A percentile compares a stretch with the other conserved stretches of the same genome.
phyloP scores from a whole-genome alignment of 441 rosid genomes.

The Croton setiger region DNA sequence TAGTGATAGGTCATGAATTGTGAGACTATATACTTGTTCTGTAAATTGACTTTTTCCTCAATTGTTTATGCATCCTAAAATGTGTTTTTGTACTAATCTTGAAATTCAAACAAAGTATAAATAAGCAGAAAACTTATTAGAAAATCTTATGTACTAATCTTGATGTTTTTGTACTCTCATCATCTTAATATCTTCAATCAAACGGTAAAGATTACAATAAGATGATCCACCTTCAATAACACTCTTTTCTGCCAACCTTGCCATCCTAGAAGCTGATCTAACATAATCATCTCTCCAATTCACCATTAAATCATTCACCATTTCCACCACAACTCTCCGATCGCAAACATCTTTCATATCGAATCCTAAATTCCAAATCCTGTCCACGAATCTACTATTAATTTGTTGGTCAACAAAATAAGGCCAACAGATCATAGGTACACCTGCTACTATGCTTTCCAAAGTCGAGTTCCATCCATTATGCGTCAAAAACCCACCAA shows the following conservation, averaged over 20 bases:
- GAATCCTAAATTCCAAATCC: conserved; percentile 22
- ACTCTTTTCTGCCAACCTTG: conserved; percentile 9
- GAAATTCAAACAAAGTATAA: no score
- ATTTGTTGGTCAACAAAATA: conserved; percentile 19
- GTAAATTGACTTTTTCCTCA: no score
- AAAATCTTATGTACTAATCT: not conserved
- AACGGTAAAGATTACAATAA: conserved; percentile 14
- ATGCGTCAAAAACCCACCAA: conserved; percentile 22
- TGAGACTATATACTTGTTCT: no score
- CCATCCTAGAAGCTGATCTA: conserved; percentile 17
- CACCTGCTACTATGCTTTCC: conserved; percentile 16
- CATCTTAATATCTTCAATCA: conserved; percentile 18
- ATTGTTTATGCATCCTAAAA: no score
- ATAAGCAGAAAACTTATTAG: no score
- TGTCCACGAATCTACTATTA: conserved; percentile 16
- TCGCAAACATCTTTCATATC: conserved; percentile 25
- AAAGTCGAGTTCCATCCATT: conserved; percentile 25
- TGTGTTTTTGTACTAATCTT: no score
- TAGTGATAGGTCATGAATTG: no score
- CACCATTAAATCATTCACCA: conserved; percentile 29
- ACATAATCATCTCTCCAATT: conserved; percentile 18
- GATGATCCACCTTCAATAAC: conserved; percentile 23
- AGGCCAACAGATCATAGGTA: conserved; percentile 24
- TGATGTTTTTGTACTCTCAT: conserved; percentile 8
- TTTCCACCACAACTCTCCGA: conserved; percentile 19